Base-by-base conservation (phyloP, 208 protist species). In the Trypanosoma cruzi region DNA sequence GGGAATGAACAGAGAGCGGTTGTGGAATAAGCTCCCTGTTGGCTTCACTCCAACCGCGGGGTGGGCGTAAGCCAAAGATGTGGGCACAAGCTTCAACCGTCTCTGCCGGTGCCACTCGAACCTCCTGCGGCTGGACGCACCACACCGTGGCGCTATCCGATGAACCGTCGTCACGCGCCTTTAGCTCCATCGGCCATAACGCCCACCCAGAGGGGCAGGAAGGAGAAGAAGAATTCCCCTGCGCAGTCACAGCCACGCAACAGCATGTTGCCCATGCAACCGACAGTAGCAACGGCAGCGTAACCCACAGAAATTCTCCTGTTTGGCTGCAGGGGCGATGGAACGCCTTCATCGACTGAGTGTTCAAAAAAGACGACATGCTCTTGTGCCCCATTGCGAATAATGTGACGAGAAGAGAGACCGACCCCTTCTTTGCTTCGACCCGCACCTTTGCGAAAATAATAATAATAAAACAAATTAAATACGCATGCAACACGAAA, bases 1-100 rank as follows among this genome's bases (percentile, higher is more conserved):
- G 26, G 8, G 75, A 81, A 40, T 77, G 70, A 42, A 81, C 50
- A 16, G 75, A 76, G 22, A 64, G n/a, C 4, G 75, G 50, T 22
- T 36, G 64, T 10, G 56, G 70, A 37, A 44, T 53, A 20, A 66
- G 34, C 58, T 36, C 64, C 53, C 16, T 57, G 32, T 8, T 29
- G 10, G 34, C 24, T 5, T 16, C 32, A 31, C 14, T 32, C 20
- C 59, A 16, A 42, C 37, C 50, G 63, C 26, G 3, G 18, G 16
- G 48, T 14, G 75, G 63, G 54, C 70, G 53, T 14, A 70, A 31
- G 2, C 63, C 50, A 63, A 73, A 75, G 22, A 68, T 68, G 18
- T 55, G 36, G 52, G 40, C 66, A 46, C 77, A 82, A 11, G 64
- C 54, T 4, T 53, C 57, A 3, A 13, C 44, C 11, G 62, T 59